Percentiles rank a stretch among this genome's conserved stretches.
These are phyloP conservation scores for Sarocladium oryzae DNA, from an alignment of 2,329 filamentous ascomycete species.

Conservation along the genomic window DNA sequence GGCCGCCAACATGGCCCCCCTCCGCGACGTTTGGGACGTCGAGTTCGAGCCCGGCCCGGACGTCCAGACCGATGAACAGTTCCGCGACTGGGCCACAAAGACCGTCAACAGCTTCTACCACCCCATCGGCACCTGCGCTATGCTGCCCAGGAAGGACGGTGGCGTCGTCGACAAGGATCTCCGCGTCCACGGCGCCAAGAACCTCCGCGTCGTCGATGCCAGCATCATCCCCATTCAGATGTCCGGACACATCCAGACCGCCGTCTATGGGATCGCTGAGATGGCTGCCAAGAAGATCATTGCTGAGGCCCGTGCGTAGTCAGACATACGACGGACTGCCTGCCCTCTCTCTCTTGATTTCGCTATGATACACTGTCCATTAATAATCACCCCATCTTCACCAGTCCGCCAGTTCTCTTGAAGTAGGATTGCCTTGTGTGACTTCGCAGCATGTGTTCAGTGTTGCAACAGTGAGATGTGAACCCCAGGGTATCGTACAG, in stretches of 20 bases:
- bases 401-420: too few species aligned
- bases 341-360: too few species aligned
- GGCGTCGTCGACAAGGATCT: constrained; percentile 21
- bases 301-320: background rate
- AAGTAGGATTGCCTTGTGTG: too few species aligned
- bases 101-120: constrained; percentile 30
- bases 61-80: constrained; percentile 29
- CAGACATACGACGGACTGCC: too few species aligned
- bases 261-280: constrained; percentile 15
- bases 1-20: constrained; percentile 29
- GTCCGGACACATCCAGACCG: constrained; percentile 12
- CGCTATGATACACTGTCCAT: background rate
- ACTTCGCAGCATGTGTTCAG: too few species aligned
- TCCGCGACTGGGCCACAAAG: constrained; percentile 26
- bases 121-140: constrained; percentile 40
- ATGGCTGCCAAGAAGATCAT: constrained; percentile 11
- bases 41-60: constrained; percentile 15
- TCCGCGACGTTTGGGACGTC: constrained; percentile 19
- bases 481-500: background rate
- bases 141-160: constrained; percentile 36
- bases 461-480: background rate
- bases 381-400: too few species aligned
- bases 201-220: constrained; percentile 14
- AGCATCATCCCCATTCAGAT: constrained; percentile 15
- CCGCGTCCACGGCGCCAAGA: constrained; percentile 12